phyloP scores from a whole-genome alignment of 116 monocot genomes.

The Trichopus zeylanicus region DNA sequence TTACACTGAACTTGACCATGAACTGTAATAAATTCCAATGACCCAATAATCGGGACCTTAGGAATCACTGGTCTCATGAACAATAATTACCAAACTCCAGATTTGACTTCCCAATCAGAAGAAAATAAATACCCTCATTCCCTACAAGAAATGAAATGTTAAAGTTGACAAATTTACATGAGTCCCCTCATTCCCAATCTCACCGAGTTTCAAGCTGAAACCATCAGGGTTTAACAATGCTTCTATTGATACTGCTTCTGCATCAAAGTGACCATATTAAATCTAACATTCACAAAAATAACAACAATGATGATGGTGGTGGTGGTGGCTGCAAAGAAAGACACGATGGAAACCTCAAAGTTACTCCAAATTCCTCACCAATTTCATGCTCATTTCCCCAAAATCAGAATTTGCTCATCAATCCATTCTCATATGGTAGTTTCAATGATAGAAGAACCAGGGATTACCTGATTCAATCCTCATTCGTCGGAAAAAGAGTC shows the following conservation, averaged over 20 bases:
- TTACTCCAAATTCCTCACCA: not conserved
- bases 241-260: not conserved
- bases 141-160: not conserved
- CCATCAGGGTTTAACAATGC: not conserved
- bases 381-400: not conserved
- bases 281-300: not conserved
- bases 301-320: not conserved
- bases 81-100: too few species aligned
- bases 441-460: not conserved
- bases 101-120: not conserved
- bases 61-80: too few species aligned
- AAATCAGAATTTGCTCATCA: not conserved
- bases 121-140: not conserved
- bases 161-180: not conserved
- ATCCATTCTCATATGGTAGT: not conserved
- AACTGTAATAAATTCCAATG: not conserved
- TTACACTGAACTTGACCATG: not conserved
- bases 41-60: not conserved
- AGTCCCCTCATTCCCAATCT: not conserved
- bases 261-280: not conserved
- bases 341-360: not conserved
- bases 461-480: conserved; percentile 20
- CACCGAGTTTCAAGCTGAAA: not conserved
- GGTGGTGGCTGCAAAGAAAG: too few species aligned
- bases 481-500: conserved; percentile 63